Evolutionary conservation across 768 basidiomycete genomes (phyloP).

Genomic region (Mycena galopus): DNA sequence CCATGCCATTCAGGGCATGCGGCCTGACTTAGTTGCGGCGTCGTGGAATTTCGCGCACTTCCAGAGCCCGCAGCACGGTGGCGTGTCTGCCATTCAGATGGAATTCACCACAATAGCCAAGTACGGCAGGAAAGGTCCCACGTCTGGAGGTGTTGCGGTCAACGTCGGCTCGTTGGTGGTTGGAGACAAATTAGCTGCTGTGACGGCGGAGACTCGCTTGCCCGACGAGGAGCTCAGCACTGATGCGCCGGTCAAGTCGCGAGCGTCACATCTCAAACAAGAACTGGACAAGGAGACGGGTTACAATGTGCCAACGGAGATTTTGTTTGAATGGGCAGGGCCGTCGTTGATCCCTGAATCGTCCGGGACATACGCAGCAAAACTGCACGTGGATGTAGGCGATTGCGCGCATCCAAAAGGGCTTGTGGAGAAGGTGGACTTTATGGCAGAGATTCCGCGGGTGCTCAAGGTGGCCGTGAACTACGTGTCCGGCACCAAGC

Average conservation of each 20-base stretch:
- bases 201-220: conserved; percentile 87
- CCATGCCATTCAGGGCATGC: conserved; percentile 98
- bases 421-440: conserved; percentile 92
- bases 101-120: conserved; percentile 89
- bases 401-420: conserved; percentile 71
- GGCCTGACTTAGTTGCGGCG: conserved; percentile 92
- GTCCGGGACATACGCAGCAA: conserved; percentile 68
- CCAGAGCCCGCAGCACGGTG: conserved; percentile 78
- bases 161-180: conserved; percentile 90
- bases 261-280: conserved; percentile 72
- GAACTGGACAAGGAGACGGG: conserved; percentile 83
- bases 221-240: conserved; percentile 68
- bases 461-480: conserved; percentile 93
- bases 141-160: conserved; percentile 86
- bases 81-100: conserved; percentile 93
- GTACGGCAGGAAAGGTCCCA: conserved; percentile 83
- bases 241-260: conserved; percentile 67
- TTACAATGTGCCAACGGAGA: conserved; percentile 77
- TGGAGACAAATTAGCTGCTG: conserved; percentile 78
- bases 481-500: conserved; percentile 94
- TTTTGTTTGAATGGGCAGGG: conserved; percentile 85
- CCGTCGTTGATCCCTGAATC: conserved; percentile 68
- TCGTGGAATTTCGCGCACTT: conserved; percentile 98
- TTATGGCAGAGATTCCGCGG: conserved; percentile 94
- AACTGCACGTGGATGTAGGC: conserved; percentile 70